Base-by-base conservation (phyloP, 129 eudicot genomes). In the Chrysanthemum seticuspe region DNA sequence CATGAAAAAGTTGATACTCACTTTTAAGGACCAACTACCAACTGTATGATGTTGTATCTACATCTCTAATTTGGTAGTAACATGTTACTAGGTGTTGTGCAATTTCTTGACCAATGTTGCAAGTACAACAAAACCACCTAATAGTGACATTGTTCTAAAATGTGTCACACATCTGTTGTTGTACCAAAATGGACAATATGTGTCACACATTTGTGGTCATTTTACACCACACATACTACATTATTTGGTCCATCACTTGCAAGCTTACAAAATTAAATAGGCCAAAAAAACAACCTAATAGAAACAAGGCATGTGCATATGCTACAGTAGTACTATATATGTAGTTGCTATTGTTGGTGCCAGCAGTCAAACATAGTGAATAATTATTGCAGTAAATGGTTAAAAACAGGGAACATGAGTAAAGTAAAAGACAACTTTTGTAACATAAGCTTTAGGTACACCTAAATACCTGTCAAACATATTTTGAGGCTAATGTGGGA, bases 391-490 rank as follows among this genome's bases (percentile, higher is more conserved):
- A 40, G 47, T 14, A 53, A 12, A 53, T 13, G 68, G 68, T 12
- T 34, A 64, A 34, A 34, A 64, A 16, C 31, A 18, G 15, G 55
- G 13, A 54, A 11, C 57, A 44, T 21, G 49, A 13, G 65, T 3
- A 72, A 72, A 72, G 71, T 0, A 62, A 60, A 62, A 49, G 34
- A 73, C 60, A 73, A 50, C 62, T 5, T 49, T 62, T 72, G 48
- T 10, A 72, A 45, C 76, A 45, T 45, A 59, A 71, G 45, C 19
- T 5, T 72, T 60, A 72, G 68, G 76, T 72, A 47, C 58, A 72
- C 68, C 76, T 72, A 72, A 72, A 19, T 59, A 58, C 58, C 18
- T 19, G 45, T 45, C 52, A 72, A 58, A 15, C 16, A 40, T 57
- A 59, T 19, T 36, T 69, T 52, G 31, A 54, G 74, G 63, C 74